Evolutionary conservation across 345 rosid genomes (phyloP), one percentile per base, ranked within the genome.

Genomic region (Citrus trifoliata): DNA sequence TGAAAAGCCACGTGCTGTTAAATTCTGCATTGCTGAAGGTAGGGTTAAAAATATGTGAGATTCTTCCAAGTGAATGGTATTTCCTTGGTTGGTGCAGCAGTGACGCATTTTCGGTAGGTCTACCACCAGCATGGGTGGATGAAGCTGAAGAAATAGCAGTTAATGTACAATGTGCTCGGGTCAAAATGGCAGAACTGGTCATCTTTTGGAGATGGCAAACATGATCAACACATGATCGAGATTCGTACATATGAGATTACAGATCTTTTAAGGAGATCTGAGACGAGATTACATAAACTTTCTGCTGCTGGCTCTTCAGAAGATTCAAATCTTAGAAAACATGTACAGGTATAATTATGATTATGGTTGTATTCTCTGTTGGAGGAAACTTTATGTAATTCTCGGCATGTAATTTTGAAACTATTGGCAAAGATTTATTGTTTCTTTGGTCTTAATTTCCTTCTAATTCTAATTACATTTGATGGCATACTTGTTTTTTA

Each of bases 41-140:
- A 22, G 24, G 22, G 32, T 75, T 62, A 7, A 59, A 53, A 55
- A 21, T n/a, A 73, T 60, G 55, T 61, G 30, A 61, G 69, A 61
- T 74, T 51, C 38, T 42, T 16, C 8, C 18, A 10, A 37, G 67
- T 74, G 28, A 75, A 64, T 46, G 19, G 61, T 61, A 30, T 75
- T 70, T 77, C 59, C 71, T 65, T 88, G 78, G 73, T 65, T 88
- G 76, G 75, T 82, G 90, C 92, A 86, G 92, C 82, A 94, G 86
- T 78, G 95, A 93, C 78, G 87, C 90, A 70, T 64, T 85, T 70
- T 83, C 94, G 46, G 89, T 91, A 62, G 95, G 97, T 69, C 83
- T 96, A 79, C 98, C 98, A 16, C 97, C 98, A 35, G 93, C 90
- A 80, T 96, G 98, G 99, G 98, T 94, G 74, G 98, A 93, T 88